Evolutionary conservation across 805 yeast genomes (phyloP), one percentile per base, ranked within the genome.

Genomic region (Metschnikowia lochheadii): DNA sequence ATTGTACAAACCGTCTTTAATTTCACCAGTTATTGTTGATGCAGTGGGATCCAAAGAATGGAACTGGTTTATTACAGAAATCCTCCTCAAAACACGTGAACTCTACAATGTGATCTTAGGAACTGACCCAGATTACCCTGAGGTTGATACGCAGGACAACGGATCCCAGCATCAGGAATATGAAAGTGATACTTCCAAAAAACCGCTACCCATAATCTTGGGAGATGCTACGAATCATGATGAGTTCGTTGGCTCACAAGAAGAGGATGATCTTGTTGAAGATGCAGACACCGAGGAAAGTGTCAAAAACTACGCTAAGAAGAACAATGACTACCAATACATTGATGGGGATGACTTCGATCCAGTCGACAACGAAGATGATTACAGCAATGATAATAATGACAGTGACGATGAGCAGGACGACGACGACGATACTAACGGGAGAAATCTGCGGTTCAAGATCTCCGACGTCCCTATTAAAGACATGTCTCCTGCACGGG

Each of bases 11-110:
- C 83, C 85, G 6, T 86, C 81, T 53, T 66, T 81, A 21, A 76
- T 83, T 13, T 78, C 87, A 1, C 77, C 80, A 3, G 72, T 85
- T 13, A 75, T 89, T 44, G 71, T 75, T 48, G 87, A 85, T 56
- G 85, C 91, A 59, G 79, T 82, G 37, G 59, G 53, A 1, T 49
- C 59, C 6, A 47, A 51, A 6, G 55, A 49, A 20, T 80, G 85
- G 85, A 72, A 71, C 33, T 73, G 76, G 66, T 80, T 78, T 62
- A 77, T 79, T 21, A 70, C 73, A 42, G 78, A 74, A 8, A 68
- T 76, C 17, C 63, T 80, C 40, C 69, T 78, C 46, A 78, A 78
- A 48, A 78, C 82, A 10, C 70, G 83, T 52, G 80, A 79, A 46
- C 73, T 79, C 65, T 80, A 80, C 58, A 80, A 79, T 61, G 82